Evolutionary conservation across 1,284 basidiomycete genomes (phyloP).

Genomic region (Trametes sp.): DNA sequence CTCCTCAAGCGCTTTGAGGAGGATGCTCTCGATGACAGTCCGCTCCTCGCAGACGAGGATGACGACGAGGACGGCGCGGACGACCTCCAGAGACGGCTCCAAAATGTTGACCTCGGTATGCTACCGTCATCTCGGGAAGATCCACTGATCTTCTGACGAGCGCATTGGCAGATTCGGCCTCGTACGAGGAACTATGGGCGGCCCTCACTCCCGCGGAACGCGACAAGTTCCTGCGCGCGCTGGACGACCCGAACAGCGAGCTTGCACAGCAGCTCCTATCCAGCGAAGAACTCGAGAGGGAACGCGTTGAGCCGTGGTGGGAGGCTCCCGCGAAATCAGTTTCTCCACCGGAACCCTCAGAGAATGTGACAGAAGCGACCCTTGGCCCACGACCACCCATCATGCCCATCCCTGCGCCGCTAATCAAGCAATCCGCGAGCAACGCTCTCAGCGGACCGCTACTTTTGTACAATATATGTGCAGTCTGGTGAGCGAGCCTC

Average conservation of each 20-base stretch:
- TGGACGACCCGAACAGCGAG: constrained; percentile 66
- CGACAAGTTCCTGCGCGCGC: constrained; percentile 60
- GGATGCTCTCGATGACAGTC: constrained; percentile 51
- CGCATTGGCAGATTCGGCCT: constrained; percentile 53
- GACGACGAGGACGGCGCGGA: constrained; percentile 50
- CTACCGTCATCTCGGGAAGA: background rate
- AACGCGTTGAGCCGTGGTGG: constrained; percentile 42
- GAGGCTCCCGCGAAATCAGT: constrained; percentile 26
- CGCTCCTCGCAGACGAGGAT: constrained; percentile 39
- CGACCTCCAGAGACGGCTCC: constrained; percentile 59
- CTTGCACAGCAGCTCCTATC: constrained; percentile 65
- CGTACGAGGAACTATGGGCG: constrained; percentile 70
- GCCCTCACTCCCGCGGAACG: constrained; percentile 65
- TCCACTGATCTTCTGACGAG: background rate
- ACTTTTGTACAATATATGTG: constrained; percentile 70
- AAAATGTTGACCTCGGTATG: constrained; percentile 69
- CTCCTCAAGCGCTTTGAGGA: constrained; percentile 77
- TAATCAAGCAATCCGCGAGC: constrained; percentile 49
- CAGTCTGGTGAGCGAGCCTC: constrained; percentile 60
- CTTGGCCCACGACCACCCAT: constrained; percentile 53
- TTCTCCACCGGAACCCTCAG: background rate
- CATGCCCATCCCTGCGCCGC: constrained; percentile 56
- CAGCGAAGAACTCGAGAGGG: constrained; percentile 55
- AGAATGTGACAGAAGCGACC: constrained; percentile 43
- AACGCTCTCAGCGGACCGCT: constrained; percentile 45